Percentiles rank a stretch among this genome's conserved stretches.
These are phyloP conservation scores for Fusarium mexicanum DNA, from an alignment of 2,329 filamentous ascomycete species.

Conservation along the genomic window DNA sequence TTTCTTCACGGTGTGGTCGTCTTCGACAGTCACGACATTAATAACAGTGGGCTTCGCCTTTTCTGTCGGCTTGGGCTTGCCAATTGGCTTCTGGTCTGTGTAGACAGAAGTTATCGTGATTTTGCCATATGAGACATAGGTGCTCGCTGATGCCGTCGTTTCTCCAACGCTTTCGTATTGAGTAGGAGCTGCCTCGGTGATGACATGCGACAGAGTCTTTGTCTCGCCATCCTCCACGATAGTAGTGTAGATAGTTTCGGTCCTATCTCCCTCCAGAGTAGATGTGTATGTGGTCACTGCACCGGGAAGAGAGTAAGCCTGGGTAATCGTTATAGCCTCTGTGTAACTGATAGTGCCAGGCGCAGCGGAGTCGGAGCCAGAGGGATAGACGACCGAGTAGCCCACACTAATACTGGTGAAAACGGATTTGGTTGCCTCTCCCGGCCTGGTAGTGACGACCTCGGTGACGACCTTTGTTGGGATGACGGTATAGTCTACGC, in stretches of 20 bases:
- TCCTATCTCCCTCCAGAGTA: constrained; percentile 5
- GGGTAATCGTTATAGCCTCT: constrained; percentile 10
- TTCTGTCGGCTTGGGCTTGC: constrained; percentile 1
- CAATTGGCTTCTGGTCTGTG: constrained; percentile 25
- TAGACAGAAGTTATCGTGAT: constrained; percentile 40
- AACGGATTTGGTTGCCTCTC: neutral
- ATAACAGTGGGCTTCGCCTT: constrained; percentile 36
- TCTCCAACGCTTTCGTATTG: constrained; percentile 28
- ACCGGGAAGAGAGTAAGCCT: constrained; percentile 14
- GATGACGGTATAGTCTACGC: neutral
- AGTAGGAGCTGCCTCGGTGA: constrained; percentile 21
- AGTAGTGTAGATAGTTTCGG: constrained; percentile 15
- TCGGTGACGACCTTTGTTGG: constrained; percentile 29
- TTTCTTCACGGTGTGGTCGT: constrained; percentile 36
- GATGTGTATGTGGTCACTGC: constrained; percentile 1
- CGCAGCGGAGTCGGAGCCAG: neutral
- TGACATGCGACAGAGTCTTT: constrained; percentile 1
- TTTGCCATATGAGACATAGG: constrained; percentile 38
- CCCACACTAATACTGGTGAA: constrained; percentile 17
- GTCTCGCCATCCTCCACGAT: constrained; percentile 23
- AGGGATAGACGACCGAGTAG: constrained; percentile 10
- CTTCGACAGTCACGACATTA: constrained; percentile 33
- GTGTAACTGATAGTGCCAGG: constrained; percentile 5
- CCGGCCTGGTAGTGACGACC: constrained; percentile 11
- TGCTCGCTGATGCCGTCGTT: constrained; percentile 37